Evolutionary conservation across 345 rosid genomes (phyloP), one percentile per base, ranked within the genome.

Genomic region (Xanthoceras sorbifolium): DNA sequence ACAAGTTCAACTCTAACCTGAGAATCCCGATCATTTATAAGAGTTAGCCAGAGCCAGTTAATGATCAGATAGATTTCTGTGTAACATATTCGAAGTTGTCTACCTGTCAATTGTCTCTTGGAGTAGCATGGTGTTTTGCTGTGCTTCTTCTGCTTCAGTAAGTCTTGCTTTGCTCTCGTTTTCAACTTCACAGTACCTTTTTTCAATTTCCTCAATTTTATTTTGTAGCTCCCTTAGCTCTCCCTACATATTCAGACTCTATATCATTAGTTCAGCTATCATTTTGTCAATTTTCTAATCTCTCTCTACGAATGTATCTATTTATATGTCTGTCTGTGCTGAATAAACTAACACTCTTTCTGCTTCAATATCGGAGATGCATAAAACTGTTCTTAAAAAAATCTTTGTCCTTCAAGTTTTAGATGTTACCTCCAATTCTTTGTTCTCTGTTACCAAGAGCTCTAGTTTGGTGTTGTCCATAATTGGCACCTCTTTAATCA

Each of bases 401-500:
- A 7, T 55, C 61, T 55, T 7, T 55, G 61, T 20, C 17, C 59
- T 15, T 23, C 28, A 23, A 57, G 62, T 23, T 36, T 55, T 34
- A 29, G 62, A 60, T 69, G 23, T 57, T 88, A 90, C 94, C 89
- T 88, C 86, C 52, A 85, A 78, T 70, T 83, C 84, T 62, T 81
- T 77, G 32, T 86, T 90, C 64, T 83, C 87, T 77, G 76, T 78
- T 78, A 64, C 80, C 38, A 87, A 83, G 67, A 78, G 63, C 74
- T 88, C 86, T 76, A 89, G 71, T 81, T 78, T 87, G 71, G 86
- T 81, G 63, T 87, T 81, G 65, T 89, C 92, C 76, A 87, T 84
- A 42, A 90, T 82, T 38, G 88, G 84, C 64, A 85, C 88, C 86
- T 90, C 96, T 80, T 87, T 85, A 78, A 89, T 87, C 72, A 89